Conservation (phyloP, 345 rosid species). For the Cardamine occulta region DNA sequence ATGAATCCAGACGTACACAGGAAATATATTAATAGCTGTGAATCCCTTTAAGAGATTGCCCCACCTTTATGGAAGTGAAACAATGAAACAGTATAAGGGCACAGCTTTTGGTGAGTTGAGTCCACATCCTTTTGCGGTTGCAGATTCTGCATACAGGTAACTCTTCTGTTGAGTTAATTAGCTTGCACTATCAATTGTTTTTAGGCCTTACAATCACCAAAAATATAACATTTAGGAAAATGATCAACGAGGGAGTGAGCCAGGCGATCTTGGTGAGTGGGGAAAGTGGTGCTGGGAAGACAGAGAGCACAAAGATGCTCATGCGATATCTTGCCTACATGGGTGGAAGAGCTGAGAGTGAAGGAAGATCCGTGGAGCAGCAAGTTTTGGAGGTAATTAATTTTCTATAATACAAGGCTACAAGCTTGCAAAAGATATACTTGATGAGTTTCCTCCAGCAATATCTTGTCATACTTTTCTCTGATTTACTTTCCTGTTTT, state of each 20-base stretch:
- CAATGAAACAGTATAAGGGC: slow-evolving; percentile 90
- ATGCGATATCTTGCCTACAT: slow-evolving; percentile 92
- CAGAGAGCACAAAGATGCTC: slow-evolving; percentile 97
- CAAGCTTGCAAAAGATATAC: background rate
- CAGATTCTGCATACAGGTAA: slow-evolving; percentile 96
- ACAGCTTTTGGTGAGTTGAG: slow-evolving; percentile 82
- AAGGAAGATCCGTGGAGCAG: slow-evolving; percentile 91
- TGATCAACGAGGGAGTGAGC: slow-evolving; percentile 88
- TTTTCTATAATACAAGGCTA: background rate
- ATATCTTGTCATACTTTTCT: slow-evolving; percentile 5
- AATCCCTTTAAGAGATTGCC: slow-evolving; percentile 89
- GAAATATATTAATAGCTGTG: slow-evolving; percentile 95
- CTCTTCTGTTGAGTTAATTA: background rate
- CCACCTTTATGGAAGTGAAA: slow-evolving; percentile 76
- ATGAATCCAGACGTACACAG: slow-evolving; percentile 80
- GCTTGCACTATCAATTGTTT: slow-evolving; percentile 22
- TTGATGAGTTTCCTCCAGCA: slow-evolving; percentile 12
- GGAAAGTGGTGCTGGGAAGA: slow-evolving; percentile 99
- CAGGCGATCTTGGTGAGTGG: slow-evolving; percentile 97
- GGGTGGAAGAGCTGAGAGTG: slow-evolving; percentile 86
- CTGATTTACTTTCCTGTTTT: slow-evolving; percentile 32
- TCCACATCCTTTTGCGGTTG: slow-evolving; percentile 97
- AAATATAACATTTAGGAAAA: slow-evolving; percentile 58
- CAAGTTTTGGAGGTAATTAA: slow-evolving; percentile 85
- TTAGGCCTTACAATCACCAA: slow-evolving; percentile 16